phyloP scores from a whole-genome alignment of 1,284 basidiomycete species.

The Spongiforma sp. region DNA sequence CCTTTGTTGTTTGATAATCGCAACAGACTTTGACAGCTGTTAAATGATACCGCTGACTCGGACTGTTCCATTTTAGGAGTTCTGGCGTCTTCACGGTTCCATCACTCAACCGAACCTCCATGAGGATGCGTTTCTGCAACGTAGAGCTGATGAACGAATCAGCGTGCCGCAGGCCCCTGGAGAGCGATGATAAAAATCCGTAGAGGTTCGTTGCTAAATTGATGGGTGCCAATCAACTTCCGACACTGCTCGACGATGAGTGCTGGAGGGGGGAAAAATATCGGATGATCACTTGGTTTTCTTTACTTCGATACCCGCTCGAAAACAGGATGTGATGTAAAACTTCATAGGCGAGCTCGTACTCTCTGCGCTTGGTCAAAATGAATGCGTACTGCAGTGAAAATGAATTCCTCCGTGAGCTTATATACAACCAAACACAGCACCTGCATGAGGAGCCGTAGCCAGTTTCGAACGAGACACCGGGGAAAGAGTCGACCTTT shows the following conservation, averaged over 20 bases:
- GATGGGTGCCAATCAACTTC: constrained; percentile 72
- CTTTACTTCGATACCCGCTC: constrained; percentile 72
- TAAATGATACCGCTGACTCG: constrained; percentile 56
- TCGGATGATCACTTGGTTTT: constrained; percentile 73
- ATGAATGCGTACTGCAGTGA: constrained; percentile 80
- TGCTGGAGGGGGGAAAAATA: background rate
- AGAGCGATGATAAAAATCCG: constrained; percentile 77
- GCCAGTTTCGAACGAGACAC: constrained; percentile 87
- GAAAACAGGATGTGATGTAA: constrained; percentile 81
- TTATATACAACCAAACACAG: constrained; percentile 18
- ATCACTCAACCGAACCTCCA: constrained; percentile 75
- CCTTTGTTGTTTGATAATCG: constrained; percentile 31
- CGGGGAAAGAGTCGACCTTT: constrained; percentile 72
- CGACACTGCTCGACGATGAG: constrained; percentile 66
- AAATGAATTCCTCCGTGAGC: background rate
- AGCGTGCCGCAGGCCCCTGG: constrained; percentile 68
- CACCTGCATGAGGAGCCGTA: constrained; percentile 86
- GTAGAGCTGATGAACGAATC: constrained; percentile 79
- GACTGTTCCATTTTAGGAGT: constrained; percentile 59
- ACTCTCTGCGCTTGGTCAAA: constrained; percentile 68
- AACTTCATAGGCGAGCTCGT: constrained; percentile 78
- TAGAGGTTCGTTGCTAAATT: constrained; percentile 84
- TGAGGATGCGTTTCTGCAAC: constrained; percentile 80
- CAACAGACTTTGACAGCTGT: constrained; percentile 32
- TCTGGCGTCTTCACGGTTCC: constrained; percentile 65